Conservation (phyloP, 805 yeast species). For the Ogataea populi-albae region DNA sequence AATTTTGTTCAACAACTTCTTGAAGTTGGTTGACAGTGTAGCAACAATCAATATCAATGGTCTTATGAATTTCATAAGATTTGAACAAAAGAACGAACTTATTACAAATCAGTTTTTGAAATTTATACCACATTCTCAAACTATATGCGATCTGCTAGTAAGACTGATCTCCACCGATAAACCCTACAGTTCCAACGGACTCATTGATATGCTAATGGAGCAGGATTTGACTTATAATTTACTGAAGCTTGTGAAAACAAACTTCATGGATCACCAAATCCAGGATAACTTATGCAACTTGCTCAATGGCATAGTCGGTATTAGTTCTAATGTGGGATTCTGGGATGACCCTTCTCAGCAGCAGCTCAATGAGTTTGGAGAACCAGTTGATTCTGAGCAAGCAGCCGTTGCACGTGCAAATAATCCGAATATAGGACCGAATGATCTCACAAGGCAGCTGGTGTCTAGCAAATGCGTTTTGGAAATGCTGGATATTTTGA, state of each 20-base stretch:
- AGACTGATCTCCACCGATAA: constrained; percentile 89
- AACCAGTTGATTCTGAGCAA: constrained; percentile 58
- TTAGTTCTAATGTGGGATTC: constrained; percentile 37
- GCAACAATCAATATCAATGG: constrained; percentile 79
- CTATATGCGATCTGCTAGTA: constrained; percentile 83
- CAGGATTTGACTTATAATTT: constrained; percentile 67
- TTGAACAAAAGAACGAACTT: constrained; percentile 31
- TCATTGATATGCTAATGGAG: constrained; percentile 66
- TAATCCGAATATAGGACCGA: constrained; percentile 92
- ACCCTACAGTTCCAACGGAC: constrained; percentile 82
- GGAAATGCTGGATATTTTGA: constrained; percentile 70
- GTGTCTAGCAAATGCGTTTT: constrained; percentile 69
- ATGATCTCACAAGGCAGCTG: constrained; percentile 85
- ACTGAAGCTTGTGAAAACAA: constrained; percentile 59
- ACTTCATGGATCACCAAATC: constrained; percentile 31
- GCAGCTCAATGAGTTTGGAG: constrained; percentile 47
- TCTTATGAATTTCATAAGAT: constrained; percentile 65
- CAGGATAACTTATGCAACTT: constrained; percentile 60
- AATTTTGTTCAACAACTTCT: constrained; percentile 44
- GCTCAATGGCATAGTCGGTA: constrained; percentile 79
- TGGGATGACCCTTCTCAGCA: constrained; percentile 25
- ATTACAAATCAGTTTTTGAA: constrained; percentile 72
- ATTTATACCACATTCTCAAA: constrained; percentile 79
- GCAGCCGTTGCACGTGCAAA: constrained; percentile 34
- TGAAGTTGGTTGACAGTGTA: constrained; percentile 82